Conservation (phyloP, 108 stramenopile genomes). For the Skeletonema grethae region DNA sequence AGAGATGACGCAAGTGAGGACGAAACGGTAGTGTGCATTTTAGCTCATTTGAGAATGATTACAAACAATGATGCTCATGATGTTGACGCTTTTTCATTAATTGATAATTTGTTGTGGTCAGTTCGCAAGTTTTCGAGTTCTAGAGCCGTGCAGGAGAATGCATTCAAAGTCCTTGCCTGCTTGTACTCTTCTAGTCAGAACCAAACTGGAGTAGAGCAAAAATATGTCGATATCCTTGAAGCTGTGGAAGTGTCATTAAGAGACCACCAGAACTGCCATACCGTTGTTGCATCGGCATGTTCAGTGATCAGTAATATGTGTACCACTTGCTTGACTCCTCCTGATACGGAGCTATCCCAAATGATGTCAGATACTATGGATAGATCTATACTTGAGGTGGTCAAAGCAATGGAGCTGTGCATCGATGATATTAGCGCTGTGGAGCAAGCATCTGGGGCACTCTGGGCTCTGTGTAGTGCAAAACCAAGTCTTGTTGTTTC, state of each 20-base stretch:
- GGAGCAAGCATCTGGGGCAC: conserved; percentile 28
- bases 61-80: not conserved
- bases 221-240: conserved; percentile 8
- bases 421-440: conserved; percentile 3
- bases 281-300: conserved; percentile 15
- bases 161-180: conserved; percentile 30
- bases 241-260: not conserved
- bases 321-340: not conserved
- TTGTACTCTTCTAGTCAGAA: conserved; percentile 10
- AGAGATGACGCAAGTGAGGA: conserved; percentile 9
- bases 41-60: conserved; percentile 17
- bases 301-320: conserved; percentile 25
- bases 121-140: conserved; percentile 24
- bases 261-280: conserved; percentile 6
- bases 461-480: conserved; percentile 26
- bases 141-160: conserved; percentile 19
- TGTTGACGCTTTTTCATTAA: conserved; percentile 7
- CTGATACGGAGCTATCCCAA: not conserved
- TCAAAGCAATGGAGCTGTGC: conserved; percentile 1
- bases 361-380: conserved; percentile 4
- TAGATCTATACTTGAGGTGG: conserved; percentile 11
- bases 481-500: conserved; percentile 17
- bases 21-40: conserved; percentile 10
- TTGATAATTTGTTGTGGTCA: conserved; percentile 5
- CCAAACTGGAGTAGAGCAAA: not conserved